These are phyloP conservation scores for Raphanus hybrid DNA, from an alignment of 441 rosid genomes.

Conservation along the genomic window DNA sequence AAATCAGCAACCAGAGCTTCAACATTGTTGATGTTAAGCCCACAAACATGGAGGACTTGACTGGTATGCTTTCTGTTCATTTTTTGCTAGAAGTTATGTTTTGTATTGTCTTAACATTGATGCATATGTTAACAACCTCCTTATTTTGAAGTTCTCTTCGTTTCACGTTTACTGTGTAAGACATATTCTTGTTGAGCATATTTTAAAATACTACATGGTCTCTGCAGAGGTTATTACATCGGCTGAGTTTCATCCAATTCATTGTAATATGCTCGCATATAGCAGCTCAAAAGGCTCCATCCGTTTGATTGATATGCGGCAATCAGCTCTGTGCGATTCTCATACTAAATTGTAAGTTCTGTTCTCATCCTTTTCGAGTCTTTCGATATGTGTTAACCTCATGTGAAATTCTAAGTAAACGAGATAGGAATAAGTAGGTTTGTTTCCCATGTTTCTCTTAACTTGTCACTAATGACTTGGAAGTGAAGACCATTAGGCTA, in stretches of 20 bases:
- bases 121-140: conserved; percentile 8
- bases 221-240: conserved; percentile 97
- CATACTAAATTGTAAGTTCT: conserved; percentile 52
- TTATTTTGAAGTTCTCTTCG: background rate
- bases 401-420: background rate
- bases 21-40: conserved; percentile 98
- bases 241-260: conserved; percentile 96
- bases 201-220: conserved; percentile 34
- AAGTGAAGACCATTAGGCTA: conserved; percentile 9
- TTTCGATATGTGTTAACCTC: background rate
- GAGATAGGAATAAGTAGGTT: background rate
- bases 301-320: conserved; percentile 97
- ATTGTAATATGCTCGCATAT: conserved; percentile 90
- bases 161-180: background rate
- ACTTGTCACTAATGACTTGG: conserved; percentile 13
- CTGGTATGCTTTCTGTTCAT: conserved; percentile 58
- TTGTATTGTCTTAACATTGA: background rate
- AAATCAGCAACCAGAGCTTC: conserved; percentile 96
- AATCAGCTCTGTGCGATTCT: conserved; percentile 92
- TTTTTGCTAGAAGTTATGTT: background rate
- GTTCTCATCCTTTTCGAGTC: background rate
- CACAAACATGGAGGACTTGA: conserved; percentile 98
- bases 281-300: conserved; percentile 99
- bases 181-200: conserved; percentile 12
- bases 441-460: background rate